Evolutionary conservation across 768 basidiomycete genomes (phyloP).

Genomic region (Auriscalpium microsporum): DNA sequence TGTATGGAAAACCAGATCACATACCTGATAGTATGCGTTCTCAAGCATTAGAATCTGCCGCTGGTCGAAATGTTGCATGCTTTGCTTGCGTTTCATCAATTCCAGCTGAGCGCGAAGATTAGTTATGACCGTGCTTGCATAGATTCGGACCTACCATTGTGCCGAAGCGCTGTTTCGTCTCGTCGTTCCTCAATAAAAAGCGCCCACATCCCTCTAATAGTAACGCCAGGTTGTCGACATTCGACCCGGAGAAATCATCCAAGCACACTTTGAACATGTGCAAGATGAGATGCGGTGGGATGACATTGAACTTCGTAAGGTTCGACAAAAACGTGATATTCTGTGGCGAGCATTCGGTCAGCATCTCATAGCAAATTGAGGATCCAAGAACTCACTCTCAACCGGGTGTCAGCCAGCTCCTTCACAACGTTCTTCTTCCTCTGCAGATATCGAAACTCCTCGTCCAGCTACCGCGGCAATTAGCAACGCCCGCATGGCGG

Average conservation of each 20-base stretch:
- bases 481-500: not conserved
- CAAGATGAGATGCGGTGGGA: slow-evolving; percentile 84
- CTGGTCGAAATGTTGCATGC: slow-evolving; percentile 86
- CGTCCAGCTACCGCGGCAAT: slow-evolving; percentile 61
- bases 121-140: not conserved
- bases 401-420: slow-evolving; percentile 76
- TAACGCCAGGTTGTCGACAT: slow-evolving; percentile 88
- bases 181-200: slow-evolving; percentile 80
- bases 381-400: slow-evolving; percentile 49
- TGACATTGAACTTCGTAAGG: slow-evolving; percentile 91
- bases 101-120: slow-evolving; percentile 52
- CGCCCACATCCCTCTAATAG: slow-evolving; percentile 91
- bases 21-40: slow-evolving; percentile 95
- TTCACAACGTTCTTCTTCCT: slow-evolving; percentile 88
- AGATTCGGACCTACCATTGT: slow-evolving; percentile 57
- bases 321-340: slow-evolving; percentile 85
- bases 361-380: not conserved
- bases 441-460: slow-evolving; percentile 94
- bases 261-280: slow-evolving; percentile 97
- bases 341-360: slow-evolving; percentile 30
- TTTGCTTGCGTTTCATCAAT: slow-evolving; percentile 91
- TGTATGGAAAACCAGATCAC: not conserved
- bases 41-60: slow-evolving; percentile 84
- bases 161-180: slow-evolving; percentile 77
- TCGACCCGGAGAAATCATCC: slow-evolving; percentile 88